phyloP scores from a whole-genome alignment of 2,329 filamentous ascomycete genomes.

The Fusarium aywerte region DNA sequence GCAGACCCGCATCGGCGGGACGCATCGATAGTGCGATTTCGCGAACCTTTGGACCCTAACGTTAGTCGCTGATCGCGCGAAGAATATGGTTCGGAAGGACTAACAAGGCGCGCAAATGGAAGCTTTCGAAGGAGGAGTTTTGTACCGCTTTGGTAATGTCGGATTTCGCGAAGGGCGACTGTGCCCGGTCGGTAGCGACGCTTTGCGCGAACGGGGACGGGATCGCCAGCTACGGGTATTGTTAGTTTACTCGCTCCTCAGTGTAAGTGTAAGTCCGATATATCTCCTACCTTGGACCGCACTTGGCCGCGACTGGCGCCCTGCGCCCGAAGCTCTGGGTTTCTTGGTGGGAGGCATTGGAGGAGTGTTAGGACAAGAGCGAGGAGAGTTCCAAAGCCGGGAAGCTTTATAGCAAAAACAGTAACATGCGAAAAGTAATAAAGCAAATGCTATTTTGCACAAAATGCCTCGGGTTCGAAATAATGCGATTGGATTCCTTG shows the following conservation, averaged over 20 bases:
- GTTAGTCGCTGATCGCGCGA: slow-evolving; percentile 32
- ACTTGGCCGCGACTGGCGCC: slow-evolving; percentile 51
- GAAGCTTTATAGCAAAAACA: slow-evolving; percentile 18
- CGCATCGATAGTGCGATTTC: slow-evolving; percentile 77
- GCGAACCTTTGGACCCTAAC: slow-evolving; percentile 54
- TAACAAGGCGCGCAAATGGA: slow-evolving; percentile 80
- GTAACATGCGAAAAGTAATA: slow-evolving; percentile 3
- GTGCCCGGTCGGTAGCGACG: slow-evolving; percentile 82
- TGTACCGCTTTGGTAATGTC: slow-evolving; percentile 87
- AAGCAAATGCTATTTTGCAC: slow-evolving; percentile 7
- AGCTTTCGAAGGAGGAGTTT: slow-evolving; percentile 86
- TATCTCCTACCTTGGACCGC: slow-evolving; percentile 55
- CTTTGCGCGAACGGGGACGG: slow-evolving; percentile 70
- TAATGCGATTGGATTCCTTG: slow-evolving; percentile 15
- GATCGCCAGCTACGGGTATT: slow-evolving; percentile 72
- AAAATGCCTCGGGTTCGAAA: slow-evolving; percentile 15
- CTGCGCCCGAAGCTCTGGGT: slow-evolving; percentile 28
- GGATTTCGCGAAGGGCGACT: slow-evolving; percentile 88
- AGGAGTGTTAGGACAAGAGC: slow-evolving; percentile 10
- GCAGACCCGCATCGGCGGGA: slow-evolving; percentile 73
- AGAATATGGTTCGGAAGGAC: slow-evolving; percentile 24
- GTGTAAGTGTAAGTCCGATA: background rate
- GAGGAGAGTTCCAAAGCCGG: background rate
- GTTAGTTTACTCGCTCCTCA: slow-evolving; percentile 32
- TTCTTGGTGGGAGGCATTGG: slow-evolving; percentile 43